Base-by-base conservation (phyloP, 495 filamentous ascomycete genomes). In the Entonaema liquescens region DNA sequence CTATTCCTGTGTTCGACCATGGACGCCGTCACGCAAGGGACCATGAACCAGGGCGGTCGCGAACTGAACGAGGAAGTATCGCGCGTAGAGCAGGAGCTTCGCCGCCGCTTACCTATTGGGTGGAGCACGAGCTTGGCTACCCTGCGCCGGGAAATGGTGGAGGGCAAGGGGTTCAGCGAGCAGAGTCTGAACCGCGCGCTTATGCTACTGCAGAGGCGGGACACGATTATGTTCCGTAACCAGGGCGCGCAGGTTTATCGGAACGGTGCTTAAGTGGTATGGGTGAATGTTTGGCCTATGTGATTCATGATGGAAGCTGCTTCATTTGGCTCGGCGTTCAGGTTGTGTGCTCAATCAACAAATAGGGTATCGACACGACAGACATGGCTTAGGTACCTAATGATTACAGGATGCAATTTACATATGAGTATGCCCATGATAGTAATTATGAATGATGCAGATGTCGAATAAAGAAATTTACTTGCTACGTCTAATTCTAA, bases 1-100 rank as follows among this genome's bases (percentile, higher is more conserved):
- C 88, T 99, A 29, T 99, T 99, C 90, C 83, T 99, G 4, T 96
- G 95, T 47, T 92, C 89, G 1, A 99, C 95, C 55, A 99, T 99
- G 95, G 95, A 99, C 79, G 95, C 95, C 2, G 93, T 98, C 42
- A 93, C 92, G 47, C 93, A 97, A 74, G 95, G 95, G 28, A 89
- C 91, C 62, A 89, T 90, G 60, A 89, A 88, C 57, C 88, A 91
- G 65, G 92, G 91, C 52, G 92, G 86, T 79, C 90, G 90, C 72
- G 95, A 98, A 81, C 84, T 98, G 55, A 93, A 92, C 82, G 93
- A 96, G 59, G 95, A 98, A 76, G 91, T 91, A 3, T 81, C 83
- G 64, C 93, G 94, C 78, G 89, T 98, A 36, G 96, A 98, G 82
- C 90, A 95, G 49, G 96, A 98, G 82, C 83, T 99, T 68, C 89